These are phyloP conservation scores for Collybia nuda DNA, from an alignment of 768 basidiomycete species.

Conservation along the genomic window DNA sequence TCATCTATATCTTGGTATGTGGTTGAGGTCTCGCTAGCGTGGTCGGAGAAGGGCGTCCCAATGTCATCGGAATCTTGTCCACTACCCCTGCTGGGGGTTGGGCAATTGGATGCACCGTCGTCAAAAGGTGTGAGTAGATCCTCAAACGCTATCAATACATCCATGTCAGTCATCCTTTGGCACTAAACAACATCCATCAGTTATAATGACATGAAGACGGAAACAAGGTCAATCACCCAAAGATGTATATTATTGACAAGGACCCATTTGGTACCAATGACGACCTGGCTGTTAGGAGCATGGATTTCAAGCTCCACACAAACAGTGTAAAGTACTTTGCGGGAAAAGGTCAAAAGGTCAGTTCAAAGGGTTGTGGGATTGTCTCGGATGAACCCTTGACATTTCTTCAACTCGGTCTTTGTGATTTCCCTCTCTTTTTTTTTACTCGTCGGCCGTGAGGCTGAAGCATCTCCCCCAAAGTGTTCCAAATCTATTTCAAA, in stretches of 20 bases:
- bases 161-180: no score
- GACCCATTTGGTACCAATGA: conserved; percentile 23
- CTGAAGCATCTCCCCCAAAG: conserved; percentile 17
- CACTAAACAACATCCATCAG: no score
- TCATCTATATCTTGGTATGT: no score
- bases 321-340: conserved; percentile 20
- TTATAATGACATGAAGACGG: no score
- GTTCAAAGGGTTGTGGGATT: no score
- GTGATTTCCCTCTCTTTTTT: not conserved
- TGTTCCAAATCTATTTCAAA: conserved; percentile 20
- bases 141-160: no score
- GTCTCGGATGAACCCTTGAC: conserved; percentile 1
- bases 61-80: no score
- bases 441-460: not conserved
- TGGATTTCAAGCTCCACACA: conserved; percentile 19
- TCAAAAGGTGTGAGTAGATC: no score
- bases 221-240: conserved; percentile 16
- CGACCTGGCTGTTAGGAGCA: conserved; percentile 3
- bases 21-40: no score
- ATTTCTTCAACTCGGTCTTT: conserved; percentile 1
- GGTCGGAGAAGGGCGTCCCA: no score
- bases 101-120: no score
- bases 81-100: no score
- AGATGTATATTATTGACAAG: conserved; percentile 16
- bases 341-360: conserved; percentile 10